Conservation (phyloP, 2,329 filamentous ascomycete genomes). For the Cordyceps militaris region DNA sequence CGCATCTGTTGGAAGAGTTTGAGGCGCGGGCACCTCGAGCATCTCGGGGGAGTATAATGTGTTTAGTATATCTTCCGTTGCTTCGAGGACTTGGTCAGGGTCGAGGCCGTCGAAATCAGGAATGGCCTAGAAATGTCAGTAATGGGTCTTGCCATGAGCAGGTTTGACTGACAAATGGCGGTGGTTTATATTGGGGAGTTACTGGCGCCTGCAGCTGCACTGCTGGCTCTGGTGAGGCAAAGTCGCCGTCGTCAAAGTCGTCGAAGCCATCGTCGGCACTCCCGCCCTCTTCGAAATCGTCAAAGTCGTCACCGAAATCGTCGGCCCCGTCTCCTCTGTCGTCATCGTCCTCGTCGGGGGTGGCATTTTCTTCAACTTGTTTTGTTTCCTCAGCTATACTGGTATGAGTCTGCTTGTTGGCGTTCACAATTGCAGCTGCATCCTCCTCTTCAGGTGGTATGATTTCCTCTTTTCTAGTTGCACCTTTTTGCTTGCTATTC, state of each 20-base stretch:
- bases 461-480: constrained; percentile 50
- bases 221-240: constrained; percentile 42
- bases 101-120: constrained; percentile 59
- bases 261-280: constrained; percentile 52
- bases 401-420: neutral
- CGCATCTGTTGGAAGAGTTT: constrained; percentile 45
- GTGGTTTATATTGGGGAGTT: constrained; percentile 29
- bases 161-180: constrained; percentile 39
- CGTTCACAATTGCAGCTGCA: neutral
- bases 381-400: constrained; percentile 27
- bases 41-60: constrained; percentile 56
- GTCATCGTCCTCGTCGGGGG: constrained; percentile 18
- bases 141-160: neutral
- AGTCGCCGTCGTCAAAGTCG: constrained; percentile 68
- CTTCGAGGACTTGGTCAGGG: constrained; percentile 51
- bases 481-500: constrained; percentile 48
- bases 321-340: constrained; percentile 30
- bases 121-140: constrained; percentile 44
- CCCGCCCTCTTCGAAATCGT: constrained; percentile 55
- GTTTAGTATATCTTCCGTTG: constrained; percentile 60
- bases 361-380: constrained; percentile 6
- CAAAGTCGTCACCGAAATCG: constrained; percentile 53
- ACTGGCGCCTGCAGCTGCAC: constrained; percentile 22
- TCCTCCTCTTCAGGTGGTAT: constrained; percentile 47
- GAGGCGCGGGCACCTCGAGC: constrained; percentile 43